Percentiles rank a stretch among this genome's conserved stretches.
These are phyloP conservation scores for Hemisphaericaspora subhashii DNA, from an alignment of 1,139 yeast species.

Conservation along the genomic window DNA sequence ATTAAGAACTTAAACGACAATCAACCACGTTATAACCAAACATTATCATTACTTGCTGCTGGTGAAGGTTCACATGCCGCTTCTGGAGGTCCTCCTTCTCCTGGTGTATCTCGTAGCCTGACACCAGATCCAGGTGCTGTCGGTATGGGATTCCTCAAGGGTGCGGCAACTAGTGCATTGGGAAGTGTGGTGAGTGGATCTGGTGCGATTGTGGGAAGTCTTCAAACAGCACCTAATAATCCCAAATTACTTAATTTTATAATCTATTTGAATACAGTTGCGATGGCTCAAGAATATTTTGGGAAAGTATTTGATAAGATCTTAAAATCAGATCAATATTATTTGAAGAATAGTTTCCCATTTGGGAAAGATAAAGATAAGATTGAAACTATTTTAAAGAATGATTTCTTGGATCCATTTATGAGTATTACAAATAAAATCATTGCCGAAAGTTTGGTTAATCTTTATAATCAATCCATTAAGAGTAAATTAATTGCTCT, in stretches of 20 bases:
- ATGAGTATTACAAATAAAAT: slow-evolving; percentile 44
- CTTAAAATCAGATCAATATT: slow-evolving; percentile 20
- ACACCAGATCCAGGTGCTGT: slow-evolving; percentile 34
- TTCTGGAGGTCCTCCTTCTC: slow-evolving; percentile 21
- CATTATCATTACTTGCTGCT: slow-evolving; percentile 26
- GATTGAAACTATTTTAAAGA: slow-evolving; percentile 39
- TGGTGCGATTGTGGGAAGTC: slow-evolving; percentile 21
- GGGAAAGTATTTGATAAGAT: slow-evolving; percentile 44
- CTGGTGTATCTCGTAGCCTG: slow-evolving; percentile 29
- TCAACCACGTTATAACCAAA: slow-evolving; percentile 52
- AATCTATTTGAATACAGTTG: slow-evolving; percentile 60
- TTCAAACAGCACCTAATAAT: slow-evolving; percentile 23
- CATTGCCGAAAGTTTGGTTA: slow-evolving; percentile 52
- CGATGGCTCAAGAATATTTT: slow-evolving; percentile 57
- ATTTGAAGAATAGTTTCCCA: slow-evolving; percentile 48
- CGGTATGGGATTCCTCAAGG: slow-evolving; percentile 43
- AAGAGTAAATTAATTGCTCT: slow-evolving; percentile 48
- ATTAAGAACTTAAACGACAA: slow-evolving; percentile 56
- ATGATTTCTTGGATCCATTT: slow-evolving; percentile 42
- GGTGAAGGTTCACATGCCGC: slow-evolving; percentile 13
- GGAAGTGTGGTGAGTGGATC: slow-evolving; percentile 44
- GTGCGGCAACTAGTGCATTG: slow-evolving; percentile 48
- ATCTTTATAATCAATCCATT: slow-evolving; percentile 59
- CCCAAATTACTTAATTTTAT: slow-evolving; percentile 49
- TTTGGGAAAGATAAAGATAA: slow-evolving; percentile 54